These are phyloP conservation scores for Perkinsus marinus DNA, from an alignment of 169 alveolate species.

Conservation along the genomic window DNA sequence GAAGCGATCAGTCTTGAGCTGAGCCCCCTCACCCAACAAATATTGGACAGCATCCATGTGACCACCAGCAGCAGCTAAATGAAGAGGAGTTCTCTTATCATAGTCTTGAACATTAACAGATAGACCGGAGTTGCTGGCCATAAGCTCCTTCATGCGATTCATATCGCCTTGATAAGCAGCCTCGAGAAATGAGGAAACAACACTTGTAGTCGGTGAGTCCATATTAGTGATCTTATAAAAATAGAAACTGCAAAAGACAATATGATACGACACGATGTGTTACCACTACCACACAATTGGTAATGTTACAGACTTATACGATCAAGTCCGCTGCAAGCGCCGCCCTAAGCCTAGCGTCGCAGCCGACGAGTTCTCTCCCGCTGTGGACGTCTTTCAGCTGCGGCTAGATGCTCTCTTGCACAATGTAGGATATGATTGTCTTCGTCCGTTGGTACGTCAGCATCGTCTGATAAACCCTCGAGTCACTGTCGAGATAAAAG, in stretches of 20 bases:
- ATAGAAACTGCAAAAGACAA: background rate
- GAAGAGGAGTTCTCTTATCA: constrained; percentile 1
- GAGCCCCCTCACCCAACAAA: background rate
- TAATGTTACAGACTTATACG: background rate
- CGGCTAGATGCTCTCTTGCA: background rate
- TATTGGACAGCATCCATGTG: background rate
- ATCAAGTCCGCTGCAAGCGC: background rate
- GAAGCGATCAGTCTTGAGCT: background rate
- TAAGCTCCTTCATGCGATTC: background rate
- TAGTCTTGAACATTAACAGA: background rate
- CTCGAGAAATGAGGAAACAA: background rate
- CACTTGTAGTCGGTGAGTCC: background rate
- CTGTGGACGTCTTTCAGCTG: background rate
- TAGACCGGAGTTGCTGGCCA: background rate
- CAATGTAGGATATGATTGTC: background rate
- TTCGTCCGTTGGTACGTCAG: background rate
- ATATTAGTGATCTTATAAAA: background rate
- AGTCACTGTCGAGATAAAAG: too few species aligned
- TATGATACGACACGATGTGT: background rate
- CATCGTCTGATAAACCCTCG: too few species aligned
- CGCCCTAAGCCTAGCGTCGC: background rate
- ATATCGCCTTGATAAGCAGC: background rate
- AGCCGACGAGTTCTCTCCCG: too few species aligned
- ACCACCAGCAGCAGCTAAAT: background rate
- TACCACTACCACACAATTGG: background rate